Evolutionary conservation across 2,329 filamentous ascomycete species (phyloP).

Genomic region (Aspergillus vadensis): DNA sequence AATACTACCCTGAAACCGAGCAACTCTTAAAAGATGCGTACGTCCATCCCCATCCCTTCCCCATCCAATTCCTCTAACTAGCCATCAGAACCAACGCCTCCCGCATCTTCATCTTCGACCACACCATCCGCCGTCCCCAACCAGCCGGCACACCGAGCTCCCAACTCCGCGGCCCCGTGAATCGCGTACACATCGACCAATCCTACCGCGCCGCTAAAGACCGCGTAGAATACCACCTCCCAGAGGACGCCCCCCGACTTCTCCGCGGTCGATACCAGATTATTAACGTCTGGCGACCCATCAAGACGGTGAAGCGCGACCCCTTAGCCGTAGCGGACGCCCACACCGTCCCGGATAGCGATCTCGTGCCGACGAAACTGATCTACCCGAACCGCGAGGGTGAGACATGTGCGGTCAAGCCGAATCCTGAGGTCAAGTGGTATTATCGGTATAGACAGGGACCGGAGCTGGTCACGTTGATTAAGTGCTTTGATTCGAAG

Average conservation of each 20-base stretch:
- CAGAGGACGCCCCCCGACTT: conserved; percentile 46
- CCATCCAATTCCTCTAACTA: neutral
- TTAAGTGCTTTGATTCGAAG: conserved; percentile 65
- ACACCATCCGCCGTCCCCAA: conserved; percentile 50
- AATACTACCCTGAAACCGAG: conserved; percentile 53
- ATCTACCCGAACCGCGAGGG: conserved; percentile 56
- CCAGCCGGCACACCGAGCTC: conserved; percentile 34
- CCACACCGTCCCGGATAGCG: conserved; percentile 51
- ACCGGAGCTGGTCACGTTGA: conserved; percentile 58
- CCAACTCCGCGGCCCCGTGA: conserved; percentile 48
- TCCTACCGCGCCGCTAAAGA: conserved; percentile 47
- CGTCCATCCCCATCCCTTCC: conserved; percentile 1
- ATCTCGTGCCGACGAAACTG: conserved; percentile 53
- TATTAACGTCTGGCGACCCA: conserved; percentile 56
- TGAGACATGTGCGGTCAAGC: conserved; percentile 52
- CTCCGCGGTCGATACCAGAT: conserved; percentile 51
- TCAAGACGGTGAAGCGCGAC: conserved; percentile 55
- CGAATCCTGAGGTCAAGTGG: conserved; percentile 52
- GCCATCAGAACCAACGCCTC: too few species aligned
- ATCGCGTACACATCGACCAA: conserved; percentile 56
- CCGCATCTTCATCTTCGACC: conserved; percentile 53
- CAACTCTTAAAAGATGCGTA: conserved; percentile 48
- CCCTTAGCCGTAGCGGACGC: conserved; percentile 59
- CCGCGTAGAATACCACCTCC: conserved; percentile 49
- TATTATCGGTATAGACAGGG: conserved; percentile 56